Evolutionary conservation across 2,329 filamentous ascomycete genomes (phyloP).

Genomic region (Cryphonectria carpinicola): DNA sequence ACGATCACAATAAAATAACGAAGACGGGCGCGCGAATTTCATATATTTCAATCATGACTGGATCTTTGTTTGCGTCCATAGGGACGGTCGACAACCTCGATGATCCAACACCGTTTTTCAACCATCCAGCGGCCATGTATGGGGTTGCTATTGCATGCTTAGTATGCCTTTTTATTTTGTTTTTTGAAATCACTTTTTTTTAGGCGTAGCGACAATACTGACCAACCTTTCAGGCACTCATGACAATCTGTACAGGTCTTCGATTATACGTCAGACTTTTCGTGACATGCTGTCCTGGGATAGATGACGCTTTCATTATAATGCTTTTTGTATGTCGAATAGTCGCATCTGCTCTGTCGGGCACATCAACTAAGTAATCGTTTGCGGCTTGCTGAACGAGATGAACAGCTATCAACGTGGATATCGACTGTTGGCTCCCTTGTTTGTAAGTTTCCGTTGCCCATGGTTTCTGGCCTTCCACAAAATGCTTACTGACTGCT

Average conservation of each 20-base stretch:
- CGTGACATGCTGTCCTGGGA: slow-evolving; percentile 24
- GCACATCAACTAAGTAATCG: background rate
- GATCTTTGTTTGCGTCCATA: slow-evolving; percentile 20
- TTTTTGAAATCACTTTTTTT: too few relatives aligned
- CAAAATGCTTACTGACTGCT: background rate
- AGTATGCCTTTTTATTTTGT: background rate
- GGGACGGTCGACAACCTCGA: slow-evolving; percentile 20
- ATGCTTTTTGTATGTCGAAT: slow-evolving; percentile 15
- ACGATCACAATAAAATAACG: background rate
- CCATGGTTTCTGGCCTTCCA: background rate
- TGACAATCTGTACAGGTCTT: slow-evolving; percentile 15
- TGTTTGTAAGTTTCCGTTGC: slow-evolving; percentile 11
- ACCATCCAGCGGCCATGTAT: slow-evolving; percentile 14
- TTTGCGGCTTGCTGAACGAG: background rate
- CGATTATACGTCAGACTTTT: slow-evolving; percentile 24
- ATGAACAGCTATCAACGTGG: slow-evolving; percentile 16
- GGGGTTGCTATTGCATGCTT: slow-evolving; percentile 10
- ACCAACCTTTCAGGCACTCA: slow-evolving; percentile 8
- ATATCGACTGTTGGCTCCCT: slow-evolving; percentile 21
- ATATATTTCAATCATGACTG: background rate
- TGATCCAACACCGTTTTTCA: slow-evolving; percentile 19
- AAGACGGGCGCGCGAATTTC: background rate
- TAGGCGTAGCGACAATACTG: background rate
- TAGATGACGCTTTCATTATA: slow-evolving; percentile 20
- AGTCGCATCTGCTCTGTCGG: background rate